Evolutionary conservation across 164 flowering plant species (phyloP), one percentile per base, ranked within the genome.

Genomic region (Nymphaea colorata): DNA sequence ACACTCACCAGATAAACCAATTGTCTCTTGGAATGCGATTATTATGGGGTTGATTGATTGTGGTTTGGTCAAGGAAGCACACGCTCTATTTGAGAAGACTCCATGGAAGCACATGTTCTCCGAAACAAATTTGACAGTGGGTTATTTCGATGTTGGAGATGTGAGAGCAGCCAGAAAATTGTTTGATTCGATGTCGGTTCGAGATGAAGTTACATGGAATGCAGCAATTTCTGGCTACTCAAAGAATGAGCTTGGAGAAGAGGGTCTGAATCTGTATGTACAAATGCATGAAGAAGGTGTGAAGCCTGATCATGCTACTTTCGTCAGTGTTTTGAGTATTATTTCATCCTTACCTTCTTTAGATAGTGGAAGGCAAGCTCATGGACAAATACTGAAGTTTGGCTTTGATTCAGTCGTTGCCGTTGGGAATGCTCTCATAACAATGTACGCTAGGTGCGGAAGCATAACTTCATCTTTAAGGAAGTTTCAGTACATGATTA

Each of bases 371-470:
- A 76, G 70, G 70, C 88, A 85, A 74, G 70, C 73, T 43, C 90
- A 87, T 73, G 76, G 79, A 8, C 79, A 79, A 44, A 71, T 75
- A 4, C 70, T 79, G 41, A 87, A 84, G 69, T 53, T 63, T 2
- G 85, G 88, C 6, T 71, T 76, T 15, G 71, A 74, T 75, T 47
- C 44, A 59, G 77, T 75, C 15, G 65, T 74, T n/a, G 71, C 88
- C 11, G 88, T 83, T 66, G 80, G 81, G 62, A 85, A 84, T 77
- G 88, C 93, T 14, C 64, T 83, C 64, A 61, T 85, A 6, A 83
- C 82, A 4, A 84, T 85, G 89, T 85, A 85, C 70, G 82, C 80
- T 17, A 81, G 86, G 76, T 87, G 88, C 71, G 88, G 90, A 53
- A 81, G 78, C 76, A 74, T 83, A 80, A 64, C 75, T 60, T 82